Evolutionary conservation across 768 basidiomycete genomes (phyloP), one percentile per base, ranked within the genome.

Genomic region (Boletus sp.): DNA sequence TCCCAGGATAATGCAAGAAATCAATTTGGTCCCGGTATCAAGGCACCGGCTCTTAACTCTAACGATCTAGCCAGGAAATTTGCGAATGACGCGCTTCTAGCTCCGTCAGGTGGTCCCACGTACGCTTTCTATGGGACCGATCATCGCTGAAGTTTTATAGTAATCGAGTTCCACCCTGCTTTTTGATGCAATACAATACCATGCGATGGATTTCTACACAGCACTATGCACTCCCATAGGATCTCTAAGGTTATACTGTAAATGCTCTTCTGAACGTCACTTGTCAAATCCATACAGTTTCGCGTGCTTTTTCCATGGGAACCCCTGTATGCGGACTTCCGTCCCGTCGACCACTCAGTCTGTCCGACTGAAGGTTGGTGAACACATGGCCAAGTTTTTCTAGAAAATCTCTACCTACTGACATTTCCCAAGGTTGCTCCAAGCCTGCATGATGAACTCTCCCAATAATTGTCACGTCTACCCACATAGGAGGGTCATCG

Each of bases 41-140:
- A 55, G 53, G 55, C 20, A 60, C 54, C 44, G 2, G 20, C 32
- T 20, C 20, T 33, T 29, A 62, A 50, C 32, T 50, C 53, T 44
- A 59, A 60, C 12, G 50, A 59, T 24, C n/a, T 54, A 40, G 47
- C 58, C 33, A 56, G 50, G 44, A 46, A 50, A 57, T 53, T 54
- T 37, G 57, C 51, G 12, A 44, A 36, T 46, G 57, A 59, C 29
- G 48, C 56, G 5, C 52, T 57, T 47, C 42, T 49, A 30, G 52
- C 32, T 17, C 30, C 51, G 24, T 54, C 50, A 20, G 44, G 10
- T 46, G 39, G 40, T 51, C 36, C 47, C 46, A 32, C 47, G n/a
- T 37, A 56, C 51, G 15, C 37, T 41, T 61, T 49, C 46, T 17
- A 55, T 51, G 36, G 32, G 15, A 41, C 35, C 51, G 47, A 35